Percentiles rank a stretch among this genome's conserved stretches.
Conservation (phyloP, 805 yeast species). For the Sugiyamaella chiloensis region DNA sequence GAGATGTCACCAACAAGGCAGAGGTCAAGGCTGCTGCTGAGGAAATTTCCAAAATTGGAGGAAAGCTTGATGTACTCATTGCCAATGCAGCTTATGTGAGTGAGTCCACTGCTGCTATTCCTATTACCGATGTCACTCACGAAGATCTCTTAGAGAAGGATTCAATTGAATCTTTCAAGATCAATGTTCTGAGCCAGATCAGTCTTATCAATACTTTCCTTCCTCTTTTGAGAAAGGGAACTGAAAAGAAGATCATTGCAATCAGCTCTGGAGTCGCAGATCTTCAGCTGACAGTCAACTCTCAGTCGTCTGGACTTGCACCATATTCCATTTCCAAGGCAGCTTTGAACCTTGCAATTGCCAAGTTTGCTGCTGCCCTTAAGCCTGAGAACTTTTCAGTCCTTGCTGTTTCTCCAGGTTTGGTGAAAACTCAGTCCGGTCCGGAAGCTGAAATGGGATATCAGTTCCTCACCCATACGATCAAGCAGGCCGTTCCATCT, state of each 20-base stretch:
- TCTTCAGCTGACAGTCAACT: not conserved
- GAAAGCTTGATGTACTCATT: slow-evolving; percentile 29
- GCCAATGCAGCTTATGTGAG: slow-evolving; percentile 28
- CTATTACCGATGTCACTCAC: slow-evolving; percentile 9
- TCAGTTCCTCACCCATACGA: not conserved
- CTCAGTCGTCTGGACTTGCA: not conserved
- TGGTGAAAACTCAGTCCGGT: slow-evolving; percentile 33
- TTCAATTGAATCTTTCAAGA: not conserved
- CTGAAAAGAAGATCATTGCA: slow-evolving; percentile 12
- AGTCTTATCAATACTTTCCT: slow-evolving; percentile 8
- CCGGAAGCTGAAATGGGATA: slow-evolving; percentile 1
- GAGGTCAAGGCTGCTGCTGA: slow-evolving; percentile 13
- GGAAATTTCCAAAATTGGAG: slow-evolving; percentile 16
- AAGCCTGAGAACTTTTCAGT: slow-evolving; percentile 30
- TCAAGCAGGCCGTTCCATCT: slow-evolving; percentile 3
- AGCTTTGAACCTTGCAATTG: slow-evolving; percentile 35
- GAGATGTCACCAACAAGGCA: slow-evolving; percentile 25
- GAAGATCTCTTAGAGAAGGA: slow-evolving; percentile 2
- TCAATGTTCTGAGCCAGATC: slow-evolving; percentile 7
- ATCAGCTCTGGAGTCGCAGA: slow-evolving; percentile 13
- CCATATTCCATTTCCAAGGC: slow-evolving; percentile 39
- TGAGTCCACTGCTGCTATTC: not conserved
- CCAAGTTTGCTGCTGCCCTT: slow-evolving; percentile 31
- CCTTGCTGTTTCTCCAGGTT: slow-evolving; percentile 40
- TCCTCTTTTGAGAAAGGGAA: slow-evolving; percentile 13